Conservation (phyloP, 305 asterid species). For the Plantago lanceolata region DNA sequence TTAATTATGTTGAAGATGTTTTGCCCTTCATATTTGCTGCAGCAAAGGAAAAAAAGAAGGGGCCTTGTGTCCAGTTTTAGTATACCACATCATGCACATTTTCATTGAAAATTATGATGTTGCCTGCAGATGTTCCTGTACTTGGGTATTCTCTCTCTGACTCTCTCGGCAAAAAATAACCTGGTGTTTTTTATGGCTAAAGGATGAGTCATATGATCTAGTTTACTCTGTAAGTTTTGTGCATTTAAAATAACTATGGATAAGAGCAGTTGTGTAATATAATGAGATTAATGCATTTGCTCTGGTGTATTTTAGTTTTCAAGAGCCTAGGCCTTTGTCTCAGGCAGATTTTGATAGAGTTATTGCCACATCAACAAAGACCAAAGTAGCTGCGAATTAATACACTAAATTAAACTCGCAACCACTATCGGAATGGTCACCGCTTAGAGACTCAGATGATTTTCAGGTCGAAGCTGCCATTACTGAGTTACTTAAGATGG, state of each 20-base stretch:
- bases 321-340: constrained; percentile 70
- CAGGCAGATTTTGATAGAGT: constrained; percentile 65
- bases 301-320: constrained; percentile 9
- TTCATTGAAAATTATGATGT: too few species aligned
- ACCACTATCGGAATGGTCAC: constrained; percentile 33
- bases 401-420: constrained; percentile 43
- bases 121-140: too few species aligned
- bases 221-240: neutral
- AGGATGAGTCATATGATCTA: neutral
- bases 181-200: neutral
- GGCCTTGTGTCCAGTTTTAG: too few species aligned
- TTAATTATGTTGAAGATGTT: too few species aligned
- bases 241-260: neutral
- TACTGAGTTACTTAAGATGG: constrained; percentile 63
- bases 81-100: too few species aligned
- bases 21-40: too few species aligned
- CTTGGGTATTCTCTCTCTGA: too few species aligned
- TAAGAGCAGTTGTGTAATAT: neutral
- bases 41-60: too few species aligned
- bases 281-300: neutral
- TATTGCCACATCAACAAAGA: constrained; percentile 48
- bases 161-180: neutral
- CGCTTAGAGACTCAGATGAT: constrained; percentile 40
- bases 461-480: constrained; percentile 64
- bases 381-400: constrained; percentile 65